A percentile compares a stretch with the other conserved stretches of the same genome.
Evolutionary conservation across 495 filamentous ascomycete genomes (phyloP).

Genomic region (Cercophora scortea): DNA sequence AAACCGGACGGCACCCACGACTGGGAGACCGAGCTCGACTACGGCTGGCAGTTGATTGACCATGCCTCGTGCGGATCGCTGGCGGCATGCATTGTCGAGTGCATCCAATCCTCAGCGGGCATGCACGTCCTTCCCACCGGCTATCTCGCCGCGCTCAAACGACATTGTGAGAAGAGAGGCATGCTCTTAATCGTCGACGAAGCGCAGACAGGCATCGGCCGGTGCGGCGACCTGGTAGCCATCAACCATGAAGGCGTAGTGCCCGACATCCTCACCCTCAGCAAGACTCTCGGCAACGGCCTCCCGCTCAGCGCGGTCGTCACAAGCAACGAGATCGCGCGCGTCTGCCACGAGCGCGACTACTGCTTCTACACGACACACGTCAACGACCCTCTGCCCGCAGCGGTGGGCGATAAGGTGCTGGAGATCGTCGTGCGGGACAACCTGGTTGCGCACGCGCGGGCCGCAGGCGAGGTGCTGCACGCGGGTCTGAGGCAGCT

Average conservation of each 20-base stretch:
- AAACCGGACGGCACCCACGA: constrained; percentile 36
- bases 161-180: constrained; percentile 39
- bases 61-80: constrained; percentile 45
- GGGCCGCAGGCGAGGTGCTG: constrained; percentile 32
- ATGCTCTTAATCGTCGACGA: constrained; percentile 52
- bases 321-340: constrained; percentile 40
- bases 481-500: constrained; percentile 34
- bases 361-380: constrained; percentile 37
- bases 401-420: constrained; percentile 48
- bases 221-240: constrained; percentile 44
- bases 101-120: constrained; percentile 44
- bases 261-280: constrained; percentile 46
- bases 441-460: constrained; percentile 30
- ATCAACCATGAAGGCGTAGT: constrained; percentile 40
- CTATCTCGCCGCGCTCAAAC: constrained; percentile 37
- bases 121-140: constrained; percentile 40
- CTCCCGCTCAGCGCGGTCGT: constrained; percentile 44
- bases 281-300: constrained; percentile 49
- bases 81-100: constrained; percentile 48
- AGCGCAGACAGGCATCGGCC: constrained; percentile 46
- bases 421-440: constrained; percentile 49
- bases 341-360: constrained; percentile 24
- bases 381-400: constrained; percentile 47
- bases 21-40: constrained; percentile 50
- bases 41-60: constrained; percentile 46